phyloP scores from a whole-genome alignment of 305 asterid species.

The Fraxinus ornus region DNA sequence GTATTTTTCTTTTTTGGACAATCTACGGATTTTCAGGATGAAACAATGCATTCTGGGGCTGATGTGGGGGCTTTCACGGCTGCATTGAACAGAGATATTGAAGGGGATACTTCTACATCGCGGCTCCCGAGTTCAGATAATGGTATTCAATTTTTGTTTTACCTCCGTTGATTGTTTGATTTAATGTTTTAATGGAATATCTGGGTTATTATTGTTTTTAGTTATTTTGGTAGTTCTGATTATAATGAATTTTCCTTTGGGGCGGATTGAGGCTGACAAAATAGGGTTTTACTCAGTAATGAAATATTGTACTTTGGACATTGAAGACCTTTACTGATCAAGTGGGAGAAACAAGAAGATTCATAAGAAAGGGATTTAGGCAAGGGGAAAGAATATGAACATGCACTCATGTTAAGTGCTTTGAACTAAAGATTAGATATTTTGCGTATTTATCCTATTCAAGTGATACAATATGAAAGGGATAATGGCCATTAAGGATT shows the following conservation, averaged over 20 bases:
- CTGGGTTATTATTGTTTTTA: not conserved
- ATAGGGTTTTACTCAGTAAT: not conserved
- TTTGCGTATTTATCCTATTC: not conserved
- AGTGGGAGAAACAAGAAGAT: not conserved
- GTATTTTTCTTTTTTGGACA: not conserved
- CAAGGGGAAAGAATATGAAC: not conserved
- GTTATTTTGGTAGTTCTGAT: conserved; percentile 11
- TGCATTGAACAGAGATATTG: conserved; percentile 89
- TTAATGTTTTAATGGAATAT: not conserved
- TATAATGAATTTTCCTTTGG: conserved; percentile 15
- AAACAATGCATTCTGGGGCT: conserved; percentile 96
- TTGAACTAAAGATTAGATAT: not conserved
- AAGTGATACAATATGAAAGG: not conserved
- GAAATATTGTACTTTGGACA: not conserved
- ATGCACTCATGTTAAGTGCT: not conserved
- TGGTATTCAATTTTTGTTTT: conserved; percentile 29
- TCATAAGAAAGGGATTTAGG: conserved; percentile 1
- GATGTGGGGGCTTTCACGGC: conserved; percentile 97
- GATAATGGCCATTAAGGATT: not conserved
- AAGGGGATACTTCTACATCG: conserved; percentile 61
- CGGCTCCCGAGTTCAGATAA: conserved; percentile 53
- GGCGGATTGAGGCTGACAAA: not conserved
- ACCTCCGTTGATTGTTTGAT: not conserved
- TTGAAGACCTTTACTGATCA: not conserved
- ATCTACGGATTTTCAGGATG: conserved; percentile 54